Evolutionary conservation across 2,329 filamentous ascomycete species (phyloP).

Genomic region (Hypoxylon sp.): DNA sequence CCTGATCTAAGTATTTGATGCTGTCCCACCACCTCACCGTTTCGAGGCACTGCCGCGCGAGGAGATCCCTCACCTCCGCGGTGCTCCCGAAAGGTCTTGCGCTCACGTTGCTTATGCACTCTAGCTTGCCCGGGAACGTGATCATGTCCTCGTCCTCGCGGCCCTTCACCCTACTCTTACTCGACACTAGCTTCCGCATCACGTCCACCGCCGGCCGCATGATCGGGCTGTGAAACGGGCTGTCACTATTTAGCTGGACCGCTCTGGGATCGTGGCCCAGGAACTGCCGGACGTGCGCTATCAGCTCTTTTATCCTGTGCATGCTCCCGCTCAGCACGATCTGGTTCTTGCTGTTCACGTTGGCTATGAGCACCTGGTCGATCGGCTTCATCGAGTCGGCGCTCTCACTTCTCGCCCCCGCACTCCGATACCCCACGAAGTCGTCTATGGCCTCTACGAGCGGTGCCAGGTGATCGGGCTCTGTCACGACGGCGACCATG

Average conservation of each 20-base stretch:
- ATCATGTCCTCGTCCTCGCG: constrained; percentile 69
- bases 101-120: constrained; percentile 87
- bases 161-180: constrained; percentile 62
- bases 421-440: constrained; percentile 74
- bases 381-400: constrained; percentile 75
- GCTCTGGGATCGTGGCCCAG: constrained; percentile 89
- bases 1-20: constrained; percentile 86
- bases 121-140: constrained; percentile 76
- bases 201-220: constrained; percentile 84
- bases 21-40: constrained; percentile 96
- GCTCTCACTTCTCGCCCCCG: constrained; percentile 73
- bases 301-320: constrained; percentile 78
- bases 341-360: constrained; percentile 95
- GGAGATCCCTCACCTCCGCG: constrained; percentile 77
- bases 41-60: constrained; percentile 85
- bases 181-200: constrained; percentile 73
- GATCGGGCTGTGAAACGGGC: constrained; percentile 89
- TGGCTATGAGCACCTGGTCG: constrained; percentile 88
- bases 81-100: constrained; percentile 78
- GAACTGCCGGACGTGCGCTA: constrained; percentile 88
- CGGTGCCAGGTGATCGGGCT: constrained; percentile 74
- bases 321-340: constrained; percentile 92
- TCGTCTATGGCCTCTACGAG: constrained; percentile 79
- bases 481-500: constrained; percentile 93
- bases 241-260: constrained; percentile 85